Conservation (phyloP, 164 flowering plant genomes). For the Taxillus chinensis region DNA sequence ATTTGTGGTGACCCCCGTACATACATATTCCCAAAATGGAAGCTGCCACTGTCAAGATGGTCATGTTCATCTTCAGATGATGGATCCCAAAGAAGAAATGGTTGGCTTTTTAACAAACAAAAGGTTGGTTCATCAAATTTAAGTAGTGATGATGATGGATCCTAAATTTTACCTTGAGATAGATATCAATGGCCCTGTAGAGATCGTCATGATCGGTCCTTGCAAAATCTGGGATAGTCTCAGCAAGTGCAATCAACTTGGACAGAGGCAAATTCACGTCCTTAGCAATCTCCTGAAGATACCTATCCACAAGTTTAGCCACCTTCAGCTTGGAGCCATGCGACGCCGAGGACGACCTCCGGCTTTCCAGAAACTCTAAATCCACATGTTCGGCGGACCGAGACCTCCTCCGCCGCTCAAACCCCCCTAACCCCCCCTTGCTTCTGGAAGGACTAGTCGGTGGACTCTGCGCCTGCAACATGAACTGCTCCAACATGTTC, state of each 20-base stretch:
- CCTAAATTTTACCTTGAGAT: slow-evolving; percentile 61
- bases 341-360: slow-evolving; percentile 85
- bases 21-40: too few species aligned
- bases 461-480: slow-evolving; percentile 80
- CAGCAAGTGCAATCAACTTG: slow-evolving; percentile 64
- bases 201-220: slow-evolving; percentile 91
- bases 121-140: too few species aligned
- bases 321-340: slow-evolving; percentile 80
- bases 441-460: slow-evolving; percentile 65
- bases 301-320: slow-evolving; percentile 80
- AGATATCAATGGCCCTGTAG: slow-evolving; percentile 83
- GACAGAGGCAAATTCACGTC: slow-evolving; percentile 65
- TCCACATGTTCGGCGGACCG: slow-evolving; percentile 79
- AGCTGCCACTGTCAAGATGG: too few species aligned
- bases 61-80: too few species aligned
- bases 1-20: too few species aligned
- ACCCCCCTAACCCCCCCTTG: slow-evolving; percentile 15
- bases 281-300: slow-evolving; percentile 67
- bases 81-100: too few species aligned
- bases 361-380: slow-evolving; percentile 60
- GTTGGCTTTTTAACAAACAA: too few species aligned
- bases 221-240: slow-evolving; percentile 73
- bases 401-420: slow-evolving; percentile 56
- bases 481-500: slow-evolving; percentile 73
- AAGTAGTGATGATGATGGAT: too few species aligned